These are phyloP conservation scores for Cucurbita moschata DNA, from an alignment of 306 rosid species.

Conservation along the genomic window DNA sequence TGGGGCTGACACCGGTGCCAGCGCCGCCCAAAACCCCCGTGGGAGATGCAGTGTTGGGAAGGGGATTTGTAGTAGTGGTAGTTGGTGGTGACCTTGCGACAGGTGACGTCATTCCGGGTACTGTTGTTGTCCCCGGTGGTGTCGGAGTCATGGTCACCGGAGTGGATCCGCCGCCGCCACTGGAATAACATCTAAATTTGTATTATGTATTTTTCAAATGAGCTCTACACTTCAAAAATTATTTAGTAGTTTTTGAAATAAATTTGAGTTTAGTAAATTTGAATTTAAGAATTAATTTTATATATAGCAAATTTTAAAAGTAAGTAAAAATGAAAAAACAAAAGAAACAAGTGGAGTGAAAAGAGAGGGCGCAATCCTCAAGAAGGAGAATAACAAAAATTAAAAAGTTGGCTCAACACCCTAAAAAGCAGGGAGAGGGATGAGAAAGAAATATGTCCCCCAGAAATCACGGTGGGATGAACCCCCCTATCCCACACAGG, in stretches of 20 bases:
- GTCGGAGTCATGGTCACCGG: slow-evolving; percentile 15
- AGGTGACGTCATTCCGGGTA: slow-evolving; percentile 15
- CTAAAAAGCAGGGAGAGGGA: slow-evolving; percentile 12
- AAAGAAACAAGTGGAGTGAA: background rate
- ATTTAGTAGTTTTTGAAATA: too few species aligned
- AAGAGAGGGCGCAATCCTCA: slow-evolving; percentile 16
- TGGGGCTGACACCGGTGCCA: slow-evolving; percentile 47
- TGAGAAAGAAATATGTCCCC: background rate
- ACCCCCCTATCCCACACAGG: background rate
- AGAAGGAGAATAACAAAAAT: slow-evolving; percentile 5
- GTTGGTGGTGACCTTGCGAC: background rate
- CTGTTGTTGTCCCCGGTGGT: slow-evolving; percentile 10
- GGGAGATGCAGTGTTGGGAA: slow-evolving; percentile 28
- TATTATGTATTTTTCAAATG: too few species aligned
- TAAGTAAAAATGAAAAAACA: background rate
- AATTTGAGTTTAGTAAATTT: too few species aligned
- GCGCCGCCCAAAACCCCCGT: slow-evolving; percentile 65
- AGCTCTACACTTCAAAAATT: too few species aligned
- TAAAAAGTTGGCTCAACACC: slow-evolving; percentile 25
- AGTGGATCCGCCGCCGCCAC: slow-evolving; percentile 27
- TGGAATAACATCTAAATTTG: background rate
- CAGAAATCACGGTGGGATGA: slow-evolving; percentile 2
- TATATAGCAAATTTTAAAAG: too few species aligned
- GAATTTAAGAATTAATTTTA: too few species aligned
- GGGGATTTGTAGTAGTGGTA: slow-evolving; percentile 16